Base-by-base conservation (phyloP, 1,284 basidiomycete genomes). In the Apiotrichum gamsii region DNA sequence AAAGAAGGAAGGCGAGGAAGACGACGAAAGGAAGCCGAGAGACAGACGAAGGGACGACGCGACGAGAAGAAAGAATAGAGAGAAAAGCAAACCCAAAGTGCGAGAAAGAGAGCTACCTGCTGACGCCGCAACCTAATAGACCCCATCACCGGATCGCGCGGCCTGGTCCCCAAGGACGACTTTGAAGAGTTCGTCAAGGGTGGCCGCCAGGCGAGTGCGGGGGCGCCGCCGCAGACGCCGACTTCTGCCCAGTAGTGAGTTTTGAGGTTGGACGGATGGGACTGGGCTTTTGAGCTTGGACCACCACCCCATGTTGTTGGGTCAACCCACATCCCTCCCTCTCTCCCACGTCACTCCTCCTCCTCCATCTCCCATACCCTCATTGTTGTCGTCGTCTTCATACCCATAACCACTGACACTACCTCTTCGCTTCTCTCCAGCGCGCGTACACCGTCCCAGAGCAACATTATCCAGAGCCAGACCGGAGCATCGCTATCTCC, bases 151-250 rank as follows among this genome's bases (percentile, higher is more conserved):
- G 88, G 89, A 34, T 85, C 91, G 5, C 80, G 95, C 50, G 95
- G 95, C 5, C 78, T 93, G 31, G 95, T 98, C 1, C 90, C 91
- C 29, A 82, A 82, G 59, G 66, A 76, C 42, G 77, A 85, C 74
- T 96, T 95, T 61, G 91, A 95, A 65, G 87, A 90, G 63, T 87
- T 90, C 65, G 77, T 78, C 57, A 91, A 89, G 72, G 82, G 81
- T n/a, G 66, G 66, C 19, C 43, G 52, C n/a, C 52, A 51, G 39
- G 30, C 36, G 3, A 19, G 21, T 2, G 25, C 25, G 25, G 25
- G 25, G 25, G 31, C n/a, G n/a, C 20, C 16, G 21, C 31, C 20
- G 25, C 28, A 29, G 25, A 38, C 36, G 13, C 43, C 36, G 8
- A 19, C 36, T 9, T 32, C 36, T 28, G 11, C 25, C 25, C 40